Evolutionary conservation across 106 monocot genomes (phyloP).

Genomic region (Dioscorea zingiberensis): DNA sequence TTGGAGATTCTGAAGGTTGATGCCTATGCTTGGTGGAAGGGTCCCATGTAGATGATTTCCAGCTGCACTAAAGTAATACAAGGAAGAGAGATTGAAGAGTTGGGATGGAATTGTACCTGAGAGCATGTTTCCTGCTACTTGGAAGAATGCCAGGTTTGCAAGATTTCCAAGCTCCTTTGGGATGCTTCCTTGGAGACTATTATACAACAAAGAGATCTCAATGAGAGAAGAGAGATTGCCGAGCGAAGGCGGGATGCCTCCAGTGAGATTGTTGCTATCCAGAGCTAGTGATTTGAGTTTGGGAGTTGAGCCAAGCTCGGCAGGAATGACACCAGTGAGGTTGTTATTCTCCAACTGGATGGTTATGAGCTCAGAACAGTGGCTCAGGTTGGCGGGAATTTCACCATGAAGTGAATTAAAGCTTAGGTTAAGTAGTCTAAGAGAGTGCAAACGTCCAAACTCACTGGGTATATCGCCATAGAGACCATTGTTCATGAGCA

Average conservation of each 20-base stretch:
- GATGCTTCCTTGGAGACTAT: neutral
- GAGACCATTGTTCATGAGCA: neutral
- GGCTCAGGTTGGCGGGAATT: neutral
- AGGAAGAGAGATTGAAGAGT: neutral
- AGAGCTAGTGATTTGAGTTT: neutral
- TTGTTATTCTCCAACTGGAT: neutral
- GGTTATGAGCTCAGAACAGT: neutral
- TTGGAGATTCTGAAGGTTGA: neutral
- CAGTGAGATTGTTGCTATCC: neutral
- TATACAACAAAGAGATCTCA: neutral
- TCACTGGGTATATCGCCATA: neutral
- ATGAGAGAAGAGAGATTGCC: neutral
- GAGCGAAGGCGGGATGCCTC: neutral
- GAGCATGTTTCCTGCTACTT: neutral
- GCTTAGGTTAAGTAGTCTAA: neutral
- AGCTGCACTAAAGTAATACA: neutral
- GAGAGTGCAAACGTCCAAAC: neutral
- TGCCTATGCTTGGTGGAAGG: constrained; percentile 1
- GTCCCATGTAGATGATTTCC: neutral
- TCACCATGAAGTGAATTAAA: neutral
- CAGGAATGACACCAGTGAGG: neutral
- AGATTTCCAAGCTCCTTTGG: neutral
- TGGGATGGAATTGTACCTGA: neutral
- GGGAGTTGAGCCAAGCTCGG: neutral
- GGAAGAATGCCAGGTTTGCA: neutral